Conservation (phyloP, 352 stramenopile species). For the Pythium guiyangense region DNA sequence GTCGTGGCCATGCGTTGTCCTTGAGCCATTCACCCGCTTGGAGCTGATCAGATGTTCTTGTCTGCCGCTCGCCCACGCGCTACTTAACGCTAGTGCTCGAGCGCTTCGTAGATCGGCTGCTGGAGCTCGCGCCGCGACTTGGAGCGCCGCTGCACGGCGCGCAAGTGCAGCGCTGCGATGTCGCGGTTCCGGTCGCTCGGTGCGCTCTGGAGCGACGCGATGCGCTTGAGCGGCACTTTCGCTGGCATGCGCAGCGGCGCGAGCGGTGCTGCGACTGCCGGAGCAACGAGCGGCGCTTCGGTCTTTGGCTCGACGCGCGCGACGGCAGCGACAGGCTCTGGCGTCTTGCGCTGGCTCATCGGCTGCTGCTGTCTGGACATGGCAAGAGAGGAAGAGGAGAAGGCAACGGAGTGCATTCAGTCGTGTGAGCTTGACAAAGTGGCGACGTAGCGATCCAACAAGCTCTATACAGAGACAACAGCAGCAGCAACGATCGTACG, state of each 20-base stretch:
- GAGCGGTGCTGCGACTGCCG: not conserved
- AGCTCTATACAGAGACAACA: not conserved
- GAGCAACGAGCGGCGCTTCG: not conserved
- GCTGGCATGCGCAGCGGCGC: conserved; percentile 8
- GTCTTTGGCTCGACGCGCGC: not conserved
- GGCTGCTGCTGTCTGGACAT: too few relatives aligned
- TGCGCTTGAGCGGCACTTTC: conserved; percentile 7
- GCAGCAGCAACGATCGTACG: not conserved
- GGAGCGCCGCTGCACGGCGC: conserved; percentile 49
- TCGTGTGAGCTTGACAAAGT: too few relatives aligned
- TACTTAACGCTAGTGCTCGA: not conserved
- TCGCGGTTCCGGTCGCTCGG: conserved; percentile 57
- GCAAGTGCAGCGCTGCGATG: conserved; percentile 52
- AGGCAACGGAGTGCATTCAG: too few relatives aligned
- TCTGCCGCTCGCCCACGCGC: not conserved
- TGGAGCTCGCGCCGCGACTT: conserved; percentile 27
- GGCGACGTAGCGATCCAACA: too few relatives aligned
- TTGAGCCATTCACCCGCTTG: too few relatives aligned
- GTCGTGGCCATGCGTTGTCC: too few relatives aligned
- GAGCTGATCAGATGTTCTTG: not conserved
- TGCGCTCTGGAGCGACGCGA: conserved; percentile 7
- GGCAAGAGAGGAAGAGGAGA: too few relatives aligned
- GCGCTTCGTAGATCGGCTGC: conserved; percentile 24
- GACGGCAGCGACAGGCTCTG: not conserved
- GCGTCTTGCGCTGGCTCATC: too few relatives aligned